phyloP scores from a whole-genome alignment of 1,139 yeast genomes.

The Sugiyamaella grinbergsii region DNA sequence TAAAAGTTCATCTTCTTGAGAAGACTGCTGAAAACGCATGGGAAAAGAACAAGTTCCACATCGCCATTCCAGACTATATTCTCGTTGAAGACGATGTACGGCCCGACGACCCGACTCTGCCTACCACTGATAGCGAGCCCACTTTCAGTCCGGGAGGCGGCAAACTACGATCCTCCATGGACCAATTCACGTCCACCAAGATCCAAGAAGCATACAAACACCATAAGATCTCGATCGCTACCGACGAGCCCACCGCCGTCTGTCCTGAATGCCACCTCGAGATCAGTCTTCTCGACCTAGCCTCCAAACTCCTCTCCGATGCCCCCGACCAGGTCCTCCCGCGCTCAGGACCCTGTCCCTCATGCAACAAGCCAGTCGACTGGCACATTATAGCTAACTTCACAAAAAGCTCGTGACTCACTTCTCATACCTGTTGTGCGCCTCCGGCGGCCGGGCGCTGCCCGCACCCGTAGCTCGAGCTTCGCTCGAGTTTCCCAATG shows the following conservation, averaged over 20 bases:
- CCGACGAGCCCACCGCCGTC: not conserved
- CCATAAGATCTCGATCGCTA: not conserved
- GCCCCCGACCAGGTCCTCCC: slow-evolving; percentile 26
- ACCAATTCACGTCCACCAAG: slow-evolving; percentile 17
- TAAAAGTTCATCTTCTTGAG: slow-evolving; percentile 36
- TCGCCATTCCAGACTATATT: slow-evolving; percentile 28
- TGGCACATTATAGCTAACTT: slow-evolving; percentile 26
- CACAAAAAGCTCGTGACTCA: slow-evolving; percentile 9
- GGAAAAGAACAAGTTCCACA: slow-evolving; percentile 33
- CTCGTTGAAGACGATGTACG: slow-evolving; percentile 27
- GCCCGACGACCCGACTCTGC: slow-evolving; percentile 8
- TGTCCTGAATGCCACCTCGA: slow-evolving; percentile 21
- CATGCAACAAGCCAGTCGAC: slow-evolving; percentile 17
- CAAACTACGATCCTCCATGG: slow-evolving; percentile 11
- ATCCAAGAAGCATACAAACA: not conserved
- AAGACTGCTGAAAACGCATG: slow-evolving; percentile 30
- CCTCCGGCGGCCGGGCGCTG: not conserved
- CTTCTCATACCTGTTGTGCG: no score
- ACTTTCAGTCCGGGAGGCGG: slow-evolving; percentile 29
- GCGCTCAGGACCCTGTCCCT: slow-evolving; percentile 25
- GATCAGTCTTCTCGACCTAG: slow-evolving; percentile 24
- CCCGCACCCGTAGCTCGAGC: not conserved
- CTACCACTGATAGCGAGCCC: not conserved
- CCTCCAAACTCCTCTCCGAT: slow-evolving; percentile 15
- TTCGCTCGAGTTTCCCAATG: no score